Evolutionary conservation across 768 basidiomycete species (phyloP).

Genomic region (Pleurotus giganteus): DNA sequence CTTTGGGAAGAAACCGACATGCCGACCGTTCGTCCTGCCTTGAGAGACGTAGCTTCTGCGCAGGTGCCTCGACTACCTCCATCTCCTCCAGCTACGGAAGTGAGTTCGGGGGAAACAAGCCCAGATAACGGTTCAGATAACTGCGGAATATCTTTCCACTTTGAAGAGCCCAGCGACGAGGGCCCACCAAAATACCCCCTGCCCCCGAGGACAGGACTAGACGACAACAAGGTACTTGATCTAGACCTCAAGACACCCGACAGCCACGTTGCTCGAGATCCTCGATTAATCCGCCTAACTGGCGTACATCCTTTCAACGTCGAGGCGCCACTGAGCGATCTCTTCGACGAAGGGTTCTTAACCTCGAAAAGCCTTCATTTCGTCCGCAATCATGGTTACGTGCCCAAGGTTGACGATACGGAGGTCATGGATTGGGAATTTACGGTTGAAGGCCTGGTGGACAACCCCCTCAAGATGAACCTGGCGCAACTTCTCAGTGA

Average conservation of each 20-base stretch:
- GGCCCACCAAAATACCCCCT: not conserved
- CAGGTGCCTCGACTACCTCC: too few species aligned
- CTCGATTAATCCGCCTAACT: conserved; percentile 46
- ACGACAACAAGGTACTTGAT: not conserved
- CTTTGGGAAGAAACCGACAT: too few species aligned
- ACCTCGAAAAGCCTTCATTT: conserved; percentile 53
- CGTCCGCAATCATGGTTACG: conserved; percentile 64
- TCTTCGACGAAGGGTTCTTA: conserved; percentile 51
- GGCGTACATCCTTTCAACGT: conserved; percentile 63
- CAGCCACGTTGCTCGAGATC: conserved; percentile 24
- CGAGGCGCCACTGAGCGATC: conserved; percentile 44
- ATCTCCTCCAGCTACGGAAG: too few species aligned
- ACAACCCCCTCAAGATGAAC: conserved; percentile 33
- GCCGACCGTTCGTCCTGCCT: too few species aligned
- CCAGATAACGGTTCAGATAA: too few species aligned
- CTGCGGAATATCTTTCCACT: not conserved
- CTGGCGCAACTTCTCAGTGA: conserved; percentile 40
- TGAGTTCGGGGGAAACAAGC: too few species aligned
- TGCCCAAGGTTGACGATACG: conserved; percentile 42
- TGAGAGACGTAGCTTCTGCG: too few species aligned
- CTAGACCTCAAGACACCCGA: not conserved
- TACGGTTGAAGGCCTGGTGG: conserved; percentile 35
- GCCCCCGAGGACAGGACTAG: not conserved
- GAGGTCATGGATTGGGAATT: conserved; percentile 42
- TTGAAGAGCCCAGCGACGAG: not conserved